phyloP scores from a whole-genome alignment of 2,329 filamentous ascomycete species.

The Diaporthe ampelina region DNA sequence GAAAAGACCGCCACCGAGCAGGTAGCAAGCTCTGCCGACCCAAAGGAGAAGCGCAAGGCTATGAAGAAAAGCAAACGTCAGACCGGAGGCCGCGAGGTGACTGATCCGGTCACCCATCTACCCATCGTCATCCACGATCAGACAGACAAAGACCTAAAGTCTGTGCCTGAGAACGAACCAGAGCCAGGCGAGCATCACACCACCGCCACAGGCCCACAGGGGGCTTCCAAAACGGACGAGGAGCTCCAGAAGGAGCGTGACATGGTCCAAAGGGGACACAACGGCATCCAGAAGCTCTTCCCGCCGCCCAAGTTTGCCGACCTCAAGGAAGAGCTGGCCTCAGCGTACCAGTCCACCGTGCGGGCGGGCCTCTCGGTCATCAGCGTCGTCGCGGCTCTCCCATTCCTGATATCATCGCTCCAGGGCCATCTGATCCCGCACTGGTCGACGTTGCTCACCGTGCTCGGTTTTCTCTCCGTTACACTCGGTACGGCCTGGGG shows the following conservation, averaged over 20 bases:
- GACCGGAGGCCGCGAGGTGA: constrained; percentile 72
- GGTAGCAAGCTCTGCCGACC: constrained; percentile 55
- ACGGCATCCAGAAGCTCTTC: constrained; percentile 60
- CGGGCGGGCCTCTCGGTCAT: constrained; percentile 53
- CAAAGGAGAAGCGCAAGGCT: constrained; percentile 62
- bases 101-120: constrained; percentile 80
- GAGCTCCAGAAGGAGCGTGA: constrained; percentile 54
- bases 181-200: constrained; percentile 53
- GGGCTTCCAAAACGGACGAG: constrained; percentile 56
- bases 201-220: constrained; percentile 55
- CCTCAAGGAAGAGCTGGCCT: constrained; percentile 52
- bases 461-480: constrained; percentile 54
- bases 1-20: constrained; percentile 53
- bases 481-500: constrained; percentile 47
- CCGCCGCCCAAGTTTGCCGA: constrained; percentile 63
- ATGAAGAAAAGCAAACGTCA: constrained; percentile 61
- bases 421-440: constrained; percentile 34
- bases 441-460: constrained; percentile 45
- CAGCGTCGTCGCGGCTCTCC: constrained; percentile 48
- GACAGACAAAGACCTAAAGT: constrained; percentile 71
- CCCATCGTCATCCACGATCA: constrained; percentile 78
- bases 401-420: constrained; percentile 32
- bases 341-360: constrained; percentile 52
- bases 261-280: constrained; percentile 54
- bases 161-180: constrained; percentile 53